Evolutionary conservation across 192 early-diverging fungal genomes (phyloP), one percentile per base, ranked within the genome.

Genomic region (Linnemannia schmuckeri): DNA sequence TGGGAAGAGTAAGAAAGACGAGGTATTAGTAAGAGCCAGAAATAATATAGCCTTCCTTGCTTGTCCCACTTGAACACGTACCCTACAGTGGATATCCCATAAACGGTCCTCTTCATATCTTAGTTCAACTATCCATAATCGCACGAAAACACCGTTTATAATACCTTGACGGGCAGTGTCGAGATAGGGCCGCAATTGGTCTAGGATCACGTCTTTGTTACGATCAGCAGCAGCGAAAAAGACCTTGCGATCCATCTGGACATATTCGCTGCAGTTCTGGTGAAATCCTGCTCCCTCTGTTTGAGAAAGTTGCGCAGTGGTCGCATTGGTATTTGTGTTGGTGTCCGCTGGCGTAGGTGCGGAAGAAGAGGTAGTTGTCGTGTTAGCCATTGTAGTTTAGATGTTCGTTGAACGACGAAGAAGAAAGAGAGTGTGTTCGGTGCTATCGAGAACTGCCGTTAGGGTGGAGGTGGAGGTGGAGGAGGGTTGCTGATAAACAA

Each of bases 191-290:
- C 49, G 6, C 37, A 87, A 66, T 40, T 87, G 79, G 18, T 87
- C 66, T 3, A 81, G 38, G 47, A 87, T 87, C 12, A 81, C 57
- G 20, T 81, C 85, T 68, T 87, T 87, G 68, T 87, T 87, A 30
- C 85, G 73, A 33, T 87, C 85, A 2, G 79, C 80, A 1, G 85
- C 85, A 1, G 85, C 85, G 27, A 81, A 87, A 63, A 87, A 87
- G 76, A 87, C 85, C 27, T 87, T 87, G 27, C 57, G 76, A 70
- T 81, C 54, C 41, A 87, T 66, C n/a, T 81, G 85, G 52, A 87
- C 85, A 75, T 66, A 87, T 47, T 87, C 85, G 37, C 85, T 87
- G 72, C 78, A 78, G 72, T 87, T 87, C 42, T 81, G 85, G 9
- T 54, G 61, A 40, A 72, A 72, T 7, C 38, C 41, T 41, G 70